Evolutionary conservation across 192 early-diverging fungal species (phyloP).

Genomic region (Coemansia sp.): DNA sequence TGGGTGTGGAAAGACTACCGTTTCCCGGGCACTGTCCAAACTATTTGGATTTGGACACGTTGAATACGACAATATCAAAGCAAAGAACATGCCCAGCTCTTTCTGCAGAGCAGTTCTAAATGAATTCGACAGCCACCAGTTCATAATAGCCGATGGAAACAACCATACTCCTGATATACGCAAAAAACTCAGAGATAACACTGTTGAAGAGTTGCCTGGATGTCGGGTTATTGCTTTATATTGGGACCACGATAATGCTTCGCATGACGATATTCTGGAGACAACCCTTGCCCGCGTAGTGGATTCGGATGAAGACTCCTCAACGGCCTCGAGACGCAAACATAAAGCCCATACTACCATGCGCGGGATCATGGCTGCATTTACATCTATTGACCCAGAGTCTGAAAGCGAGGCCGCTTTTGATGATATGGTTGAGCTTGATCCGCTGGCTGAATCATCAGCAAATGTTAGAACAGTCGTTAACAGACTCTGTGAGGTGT

Average conservation of each 20-base stretch:
- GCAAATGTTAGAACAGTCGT: conserved; percentile 52
- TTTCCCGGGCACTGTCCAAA: conserved; percentile 56
- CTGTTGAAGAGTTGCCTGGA: conserved; percentile 58
- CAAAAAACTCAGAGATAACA: conserved; percentile 44
- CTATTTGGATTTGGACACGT: conserved; percentile 74
- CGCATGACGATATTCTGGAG: conserved; percentile 52
- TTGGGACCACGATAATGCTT: conserved; percentile 65
- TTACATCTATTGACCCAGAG: conserved; percentile 60
- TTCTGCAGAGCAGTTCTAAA: conserved; percentile 65
- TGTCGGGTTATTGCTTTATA: conserved; percentile 70
- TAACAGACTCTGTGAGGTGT: conserved; percentile 50
- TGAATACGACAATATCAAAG: conserved; percentile 78
- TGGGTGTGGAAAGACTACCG: conserved; percentile 73
- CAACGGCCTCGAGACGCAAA: conserved; percentile 64
- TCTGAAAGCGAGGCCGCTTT: conserved; percentile 56
- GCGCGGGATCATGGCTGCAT: conserved; percentile 50
- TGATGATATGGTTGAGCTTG: conserved; percentile 61
- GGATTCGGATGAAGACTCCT: conserved; percentile 76
- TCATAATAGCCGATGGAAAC: conserved; percentile 81
- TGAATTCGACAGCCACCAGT: conserved; percentile 54
- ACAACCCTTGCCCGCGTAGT: conserved; percentile 59
- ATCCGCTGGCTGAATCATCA: conserved; percentile 54
- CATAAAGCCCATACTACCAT: conserved; percentile 62
- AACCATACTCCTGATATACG: conserved; percentile 66
- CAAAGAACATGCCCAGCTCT: conserved; percentile 49